Conservation (phyloP, 495 filamentous ascomycete genomes). For the Penicillium bovifimosum region DNA sequence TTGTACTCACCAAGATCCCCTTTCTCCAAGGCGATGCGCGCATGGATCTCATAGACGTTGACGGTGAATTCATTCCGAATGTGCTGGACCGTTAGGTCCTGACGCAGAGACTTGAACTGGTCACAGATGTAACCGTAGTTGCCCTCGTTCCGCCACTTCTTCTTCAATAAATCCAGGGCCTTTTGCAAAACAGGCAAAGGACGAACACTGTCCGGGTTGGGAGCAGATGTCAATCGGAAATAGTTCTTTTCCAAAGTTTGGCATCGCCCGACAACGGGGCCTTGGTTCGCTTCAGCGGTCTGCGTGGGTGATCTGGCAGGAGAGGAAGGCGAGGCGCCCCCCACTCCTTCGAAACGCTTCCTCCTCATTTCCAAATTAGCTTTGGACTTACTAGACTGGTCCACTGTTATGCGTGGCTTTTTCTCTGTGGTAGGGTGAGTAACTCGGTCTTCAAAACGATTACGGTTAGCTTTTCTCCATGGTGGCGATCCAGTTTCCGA, state of each 20-base stretch:
- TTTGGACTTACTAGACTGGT: slow-evolving; percentile 76
- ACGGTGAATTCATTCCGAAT: slow-evolving; percentile 96
- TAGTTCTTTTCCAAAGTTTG: slow-evolving; percentile 88
- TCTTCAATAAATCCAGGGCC: slow-evolving; percentile 82
- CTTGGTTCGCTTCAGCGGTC: slow-evolving; percentile 49
- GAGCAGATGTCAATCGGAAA: slow-evolving; percentile 84
- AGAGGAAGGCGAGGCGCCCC: slow-evolving; percentile 44
- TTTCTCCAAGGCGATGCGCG: slow-evolving; percentile 95
- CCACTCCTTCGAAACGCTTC: slow-evolving; percentile 73
- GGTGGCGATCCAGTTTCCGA: slow-evolving; percentile 50
- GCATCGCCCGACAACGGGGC: slow-evolving; percentile 82
- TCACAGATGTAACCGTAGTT: slow-evolving; percentile 98
- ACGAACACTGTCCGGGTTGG: slow-evolving; percentile 79
- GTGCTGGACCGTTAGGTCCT: slow-evolving; percentile 96
- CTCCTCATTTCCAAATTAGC: slow-evolving; percentile 82
- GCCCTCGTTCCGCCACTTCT: slow-evolving; percentile 87
- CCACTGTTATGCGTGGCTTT: slow-evolving; percentile 48
- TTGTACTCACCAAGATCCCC: slow-evolving; percentile 99
- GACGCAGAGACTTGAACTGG: slow-evolving; percentile 97
- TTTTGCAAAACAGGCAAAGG: slow-evolving; percentile 75
- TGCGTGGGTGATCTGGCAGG: slow-evolving; percentile 56
- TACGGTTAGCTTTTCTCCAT: slow-evolving; percentile 66
- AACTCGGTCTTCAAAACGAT: slow-evolving; percentile 71
- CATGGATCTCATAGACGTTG: slow-evolving; percentile 94
- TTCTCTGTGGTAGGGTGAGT: slow-evolving; percentile 58